phyloP scores from a whole-genome alignment of 345 rosid genomes.

The Populus tremula region DNA sequence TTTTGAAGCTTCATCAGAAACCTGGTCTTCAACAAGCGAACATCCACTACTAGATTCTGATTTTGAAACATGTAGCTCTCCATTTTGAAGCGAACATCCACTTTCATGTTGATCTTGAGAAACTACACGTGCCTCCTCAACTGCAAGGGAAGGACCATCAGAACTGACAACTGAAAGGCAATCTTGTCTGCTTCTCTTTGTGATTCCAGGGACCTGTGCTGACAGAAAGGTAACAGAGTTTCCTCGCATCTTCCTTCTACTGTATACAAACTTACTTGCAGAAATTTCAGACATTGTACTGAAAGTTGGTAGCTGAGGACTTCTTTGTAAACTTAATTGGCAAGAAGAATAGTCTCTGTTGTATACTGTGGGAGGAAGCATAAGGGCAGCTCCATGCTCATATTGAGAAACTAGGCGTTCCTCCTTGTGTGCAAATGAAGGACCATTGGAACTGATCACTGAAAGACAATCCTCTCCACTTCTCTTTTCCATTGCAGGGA shows the following conservation, averaged over 20 bases:
- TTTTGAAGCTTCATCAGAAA: conserved; percentile 36
- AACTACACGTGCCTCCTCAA: conserved; percentile 28
- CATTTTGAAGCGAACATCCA: background rate
- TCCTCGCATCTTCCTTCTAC: conserved; percentile 43
- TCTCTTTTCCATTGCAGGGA: background rate
- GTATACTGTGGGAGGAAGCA: background rate
- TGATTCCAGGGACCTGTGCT: conserved; percentile 26
- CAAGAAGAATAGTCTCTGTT: conserved; percentile 19
- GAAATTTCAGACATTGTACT: conserved; percentile 39
- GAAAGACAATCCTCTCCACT: background rate
- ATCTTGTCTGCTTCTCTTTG: conserved; percentile 38
- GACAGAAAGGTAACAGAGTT: conserved; percentile 27
- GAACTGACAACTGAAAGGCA: conserved; percentile 46
- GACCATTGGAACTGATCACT: background rate
- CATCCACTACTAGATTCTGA: conserved; percentile 24
- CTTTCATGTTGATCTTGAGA: conserved; percentile 21
- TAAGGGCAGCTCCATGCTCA: background rate
- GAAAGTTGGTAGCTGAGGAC: conserved; percentile 38
- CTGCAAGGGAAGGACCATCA: conserved; percentile 35
- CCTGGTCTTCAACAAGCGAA: conserved; percentile 21
- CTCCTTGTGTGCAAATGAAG: background rate
- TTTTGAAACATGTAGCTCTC: conserved; percentile 15
- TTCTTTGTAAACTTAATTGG: conserved; percentile 30
- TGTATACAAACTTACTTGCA: conserved; percentile 46
- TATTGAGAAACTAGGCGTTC: background rate